Evolutionary conservation across 441 rosid genomes (phyloP).

Genomic region (Geranium incanum): DNA sequence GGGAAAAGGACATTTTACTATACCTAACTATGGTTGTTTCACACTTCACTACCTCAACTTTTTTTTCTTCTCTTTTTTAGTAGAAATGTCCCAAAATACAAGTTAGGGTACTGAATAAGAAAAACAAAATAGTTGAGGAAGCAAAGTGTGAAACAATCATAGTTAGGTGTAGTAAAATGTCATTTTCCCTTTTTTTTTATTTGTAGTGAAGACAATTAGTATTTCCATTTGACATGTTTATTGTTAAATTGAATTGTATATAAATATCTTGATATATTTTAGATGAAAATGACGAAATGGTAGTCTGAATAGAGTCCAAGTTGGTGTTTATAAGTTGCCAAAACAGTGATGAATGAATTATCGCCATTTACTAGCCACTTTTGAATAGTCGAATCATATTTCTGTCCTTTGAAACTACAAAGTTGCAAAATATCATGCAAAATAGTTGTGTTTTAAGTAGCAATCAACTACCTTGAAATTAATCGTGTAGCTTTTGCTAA

Average conservation of each 20-base stretch:
- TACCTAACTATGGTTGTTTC: too few species aligned
- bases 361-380: background rate
- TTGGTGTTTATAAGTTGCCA: background rate
- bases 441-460: background rate
- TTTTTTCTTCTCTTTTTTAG: too few species aligned
- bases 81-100: too few species aligned
- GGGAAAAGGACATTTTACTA: background rate
- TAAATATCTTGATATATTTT: too few species aligned
- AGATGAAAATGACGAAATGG: too few species aligned
- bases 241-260: background rate
- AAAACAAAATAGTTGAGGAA: too few species aligned
- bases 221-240: background rate
- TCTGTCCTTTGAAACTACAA: background rate
- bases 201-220: background rate
- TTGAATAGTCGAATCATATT: background rate
- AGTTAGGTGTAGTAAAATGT: background rate
- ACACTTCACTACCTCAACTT: too few species aligned
- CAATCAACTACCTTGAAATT: background rate
- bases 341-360: background rate
- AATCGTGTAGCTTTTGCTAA: background rate
- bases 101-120: too few species aligned
- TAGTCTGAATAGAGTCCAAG: too few species aligned
- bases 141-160: too few species aligned
- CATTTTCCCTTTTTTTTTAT: background rate
- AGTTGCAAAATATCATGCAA: slow-evolving; percentile 2